Evolutionary conservation across 768 basidiomycete species (phyloP).

Genomic region (Tricholoma hemisulphureum): DNA sequence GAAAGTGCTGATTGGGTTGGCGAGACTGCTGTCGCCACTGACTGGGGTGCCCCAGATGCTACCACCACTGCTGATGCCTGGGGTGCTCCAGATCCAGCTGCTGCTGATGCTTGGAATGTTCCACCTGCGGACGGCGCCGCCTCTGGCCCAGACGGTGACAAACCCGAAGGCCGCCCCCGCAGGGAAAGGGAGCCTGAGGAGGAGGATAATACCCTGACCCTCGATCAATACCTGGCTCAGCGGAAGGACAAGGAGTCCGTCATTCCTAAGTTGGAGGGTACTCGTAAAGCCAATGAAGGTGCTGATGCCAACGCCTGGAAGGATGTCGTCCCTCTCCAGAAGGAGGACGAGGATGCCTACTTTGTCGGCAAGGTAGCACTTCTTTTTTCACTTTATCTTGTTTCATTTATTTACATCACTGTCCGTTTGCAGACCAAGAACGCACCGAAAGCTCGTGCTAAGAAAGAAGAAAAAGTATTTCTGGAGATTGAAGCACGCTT

Average conservation of each 20-base stretch:
- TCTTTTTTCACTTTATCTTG: not conserved
- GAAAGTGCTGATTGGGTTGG: conserved; percentile 51
- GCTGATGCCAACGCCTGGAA: conserved; percentile 68
- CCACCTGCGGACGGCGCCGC: conserved; percentile 14
- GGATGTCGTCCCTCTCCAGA: conserved; percentile 63
- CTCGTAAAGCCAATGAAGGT: conserved; percentile 81
- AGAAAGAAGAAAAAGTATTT: conserved; percentile 90
- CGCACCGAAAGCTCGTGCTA: conserved; percentile 61
- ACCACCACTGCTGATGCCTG: conserved; percentile 33
- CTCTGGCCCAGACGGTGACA: conserved; percentile 41
- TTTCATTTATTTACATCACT: conserved; percentile 7
- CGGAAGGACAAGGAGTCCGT: conserved; percentile 60
- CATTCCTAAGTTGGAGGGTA: conserved; percentile 76
- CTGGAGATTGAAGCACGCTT: conserved; percentile 91
- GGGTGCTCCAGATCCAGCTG: conserved; percentile 31
- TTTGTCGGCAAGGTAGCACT: conserved; percentile 83
- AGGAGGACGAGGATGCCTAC: conserved; percentile 77
- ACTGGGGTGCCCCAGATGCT: conserved; percentile 37
- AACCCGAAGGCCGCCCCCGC: conserved; percentile 39
- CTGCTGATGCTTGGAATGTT: conserved; percentile 21
- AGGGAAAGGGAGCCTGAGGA: conserved; percentile 71
- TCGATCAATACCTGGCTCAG: conserved; percentile 90
- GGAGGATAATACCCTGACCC: conserved; percentile 90
- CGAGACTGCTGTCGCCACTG: conserved; percentile 47
- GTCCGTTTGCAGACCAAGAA: conserved; percentile 51